Evolutionary conservation across 768 basidiomycete genomes (phyloP).

Genomic region (Scleroderma bovista): DNA sequence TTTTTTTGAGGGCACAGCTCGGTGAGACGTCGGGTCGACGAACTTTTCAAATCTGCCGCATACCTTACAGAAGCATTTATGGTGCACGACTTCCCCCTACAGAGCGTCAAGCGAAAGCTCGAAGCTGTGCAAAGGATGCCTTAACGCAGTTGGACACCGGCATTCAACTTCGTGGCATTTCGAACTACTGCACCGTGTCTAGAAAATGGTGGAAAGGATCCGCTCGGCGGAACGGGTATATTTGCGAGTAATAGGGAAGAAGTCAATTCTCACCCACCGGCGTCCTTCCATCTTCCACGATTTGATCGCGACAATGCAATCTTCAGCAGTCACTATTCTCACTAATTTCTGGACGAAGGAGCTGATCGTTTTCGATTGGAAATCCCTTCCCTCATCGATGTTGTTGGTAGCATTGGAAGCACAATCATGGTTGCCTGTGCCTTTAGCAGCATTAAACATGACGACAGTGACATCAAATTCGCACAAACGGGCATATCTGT

Average conservation of each 20-base stretch:
- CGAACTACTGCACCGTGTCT: conserved; percentile 47
- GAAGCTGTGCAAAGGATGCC: too few species aligned
- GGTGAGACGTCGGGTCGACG: conserved; percentile 50
- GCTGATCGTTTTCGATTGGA: conserved; percentile 45
- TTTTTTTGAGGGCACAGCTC: conserved; percentile 1
- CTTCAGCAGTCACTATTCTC: conserved; percentile 39
- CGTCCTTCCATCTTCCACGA: conserved; percentile 52
- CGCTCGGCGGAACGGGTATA: conserved; percentile 17
- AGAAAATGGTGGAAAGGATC: conserved; percentile 46
- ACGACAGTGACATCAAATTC: conserved; percentile 12
- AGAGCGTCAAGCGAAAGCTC: too few species aligned
- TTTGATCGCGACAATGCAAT: conserved; percentile 71
- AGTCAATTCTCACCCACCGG: conserved; percentile 13
- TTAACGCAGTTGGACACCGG: too few species aligned
- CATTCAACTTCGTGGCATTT: conserved; percentile 75
- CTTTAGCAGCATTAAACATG: conserved; percentile 18
- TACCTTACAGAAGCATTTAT: conserved; percentile 67
- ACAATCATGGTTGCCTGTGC: conserved; percentile 39
- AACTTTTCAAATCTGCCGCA: conserved; percentile 69
- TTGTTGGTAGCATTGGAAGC: conserved; percentile 66
- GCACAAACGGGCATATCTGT: too few species aligned
- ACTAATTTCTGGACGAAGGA: neutral
- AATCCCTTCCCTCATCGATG: conserved; percentile 55
- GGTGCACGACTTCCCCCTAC: conserved; percentile 20
- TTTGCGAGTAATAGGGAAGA: conserved; percentile 8